phyloP scores from a whole-genome alignment of 371 early-diverging fungal species.

The Mycotypha africana region DNA sequence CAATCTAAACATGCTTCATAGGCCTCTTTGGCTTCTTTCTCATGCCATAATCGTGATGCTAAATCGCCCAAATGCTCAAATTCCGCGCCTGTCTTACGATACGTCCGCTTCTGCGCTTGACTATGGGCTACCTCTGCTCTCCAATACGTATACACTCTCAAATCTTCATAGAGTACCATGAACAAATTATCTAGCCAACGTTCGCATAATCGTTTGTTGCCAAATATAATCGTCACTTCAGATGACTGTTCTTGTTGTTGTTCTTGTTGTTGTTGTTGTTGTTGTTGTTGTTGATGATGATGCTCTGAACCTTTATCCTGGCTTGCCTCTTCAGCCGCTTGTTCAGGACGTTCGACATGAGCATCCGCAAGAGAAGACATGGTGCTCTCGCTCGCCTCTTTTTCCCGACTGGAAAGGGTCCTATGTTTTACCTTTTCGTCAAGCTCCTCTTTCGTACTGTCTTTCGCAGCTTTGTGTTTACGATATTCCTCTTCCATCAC shows the following conservation, averaged over 20 bases:
- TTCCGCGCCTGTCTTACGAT: slow-evolving; percentile 87
- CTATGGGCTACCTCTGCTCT: slow-evolving; percentile 61
- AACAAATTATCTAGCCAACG: slow-evolving; percentile 97
- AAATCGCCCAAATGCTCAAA: slow-evolving; percentile 95
- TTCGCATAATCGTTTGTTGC: slow-evolving; percentile 76
- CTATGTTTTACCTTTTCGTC: no score
- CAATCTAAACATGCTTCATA: slow-evolving; percentile 80
- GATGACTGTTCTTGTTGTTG: no score
- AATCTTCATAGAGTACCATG: slow-evolving; percentile 94
- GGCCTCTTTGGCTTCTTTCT: slow-evolving; percentile 85
- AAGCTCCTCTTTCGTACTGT: slow-evolving; percentile 44
- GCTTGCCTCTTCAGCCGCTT: no score
- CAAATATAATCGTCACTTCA: neutral
- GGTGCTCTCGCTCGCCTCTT: no score
- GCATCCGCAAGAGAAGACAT: no score
- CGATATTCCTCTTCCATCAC: slow-evolving; percentile 98
- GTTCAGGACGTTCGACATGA: no score
- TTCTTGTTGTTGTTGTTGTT: no score
- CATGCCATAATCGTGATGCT: slow-evolving; percentile 76
- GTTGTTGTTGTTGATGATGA: no score
- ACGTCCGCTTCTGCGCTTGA: slow-evolving; percentile 66
- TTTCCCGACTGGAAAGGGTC: no score
- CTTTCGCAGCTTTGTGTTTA: slow-evolving; percentile 62
- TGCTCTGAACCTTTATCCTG: no score
- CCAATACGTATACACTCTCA: slow-evolving; percentile 92